These are phyloP conservation scores for Cercospora berteroae DNA, from an alignment of 2,329 filamentous ascomycete genomes.

Conservation along the genomic window DNA sequence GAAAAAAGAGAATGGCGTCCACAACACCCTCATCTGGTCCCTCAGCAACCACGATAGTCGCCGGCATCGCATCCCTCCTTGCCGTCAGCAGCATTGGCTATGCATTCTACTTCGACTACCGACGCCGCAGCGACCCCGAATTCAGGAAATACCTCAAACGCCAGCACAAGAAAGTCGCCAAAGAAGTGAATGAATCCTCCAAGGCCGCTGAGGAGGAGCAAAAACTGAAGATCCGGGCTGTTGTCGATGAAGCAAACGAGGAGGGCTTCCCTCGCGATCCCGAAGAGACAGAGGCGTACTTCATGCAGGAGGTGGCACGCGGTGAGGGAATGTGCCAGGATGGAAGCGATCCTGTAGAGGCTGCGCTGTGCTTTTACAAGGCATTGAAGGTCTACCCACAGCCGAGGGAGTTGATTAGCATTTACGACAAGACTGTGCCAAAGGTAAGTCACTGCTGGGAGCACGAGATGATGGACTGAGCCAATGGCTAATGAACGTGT, in stretches of 20 bases:
- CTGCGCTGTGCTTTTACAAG: constrained; percentile 95
- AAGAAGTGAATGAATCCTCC: constrained; percentile 69
- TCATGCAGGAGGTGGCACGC: constrained; percentile 89
- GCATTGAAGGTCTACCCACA: constrained; percentile 97
- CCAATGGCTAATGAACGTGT: constrained; percentile 22
- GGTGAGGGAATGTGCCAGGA: constrained; percentile 82
- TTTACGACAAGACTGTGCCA: constrained; percentile 97
- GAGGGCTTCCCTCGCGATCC: constrained; percentile 88
- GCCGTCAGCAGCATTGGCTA: constrained; percentile 61
- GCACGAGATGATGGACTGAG: background rate
- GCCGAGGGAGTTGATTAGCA: constrained; percentile 85
- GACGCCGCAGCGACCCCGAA: constrained; percentile 60
- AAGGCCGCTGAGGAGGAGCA: constrained; percentile 64
- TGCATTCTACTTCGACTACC: constrained; percentile 66
- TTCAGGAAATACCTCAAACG: constrained; percentile 66
- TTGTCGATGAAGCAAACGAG: constrained; percentile 77
- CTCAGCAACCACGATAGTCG: constrained; percentile 58
- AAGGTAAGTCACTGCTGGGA: constrained; percentile 61
- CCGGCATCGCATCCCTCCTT: constrained; percentile 58
- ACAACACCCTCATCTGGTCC: constrained; percentile 40
- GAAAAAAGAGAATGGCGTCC: constrained; percentile 35
- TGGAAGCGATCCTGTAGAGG: constrained; percentile 75
- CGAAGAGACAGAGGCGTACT: constrained; percentile 92
- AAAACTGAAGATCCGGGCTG: constrained; percentile 69
- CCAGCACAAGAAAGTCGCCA: constrained; percentile 70